Base-by-base conservation (phyloP, 805 yeast species). In the Yamadazyma phyllophila region DNA sequence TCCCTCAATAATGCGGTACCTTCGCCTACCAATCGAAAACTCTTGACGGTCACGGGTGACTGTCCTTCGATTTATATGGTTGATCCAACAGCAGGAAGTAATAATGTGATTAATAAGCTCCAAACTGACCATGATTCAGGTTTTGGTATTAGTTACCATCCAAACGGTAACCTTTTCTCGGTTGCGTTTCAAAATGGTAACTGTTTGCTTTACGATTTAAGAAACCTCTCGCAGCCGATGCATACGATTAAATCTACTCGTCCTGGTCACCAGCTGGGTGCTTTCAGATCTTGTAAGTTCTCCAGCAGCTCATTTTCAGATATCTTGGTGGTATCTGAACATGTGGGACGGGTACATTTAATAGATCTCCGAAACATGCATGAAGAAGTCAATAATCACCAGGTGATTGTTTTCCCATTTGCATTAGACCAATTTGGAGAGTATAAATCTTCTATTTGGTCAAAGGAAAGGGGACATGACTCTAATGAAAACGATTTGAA, bases 111-210 rank as follows among this genome's bases (percentile, higher is more conserved):
- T 15, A 53, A 61, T n/a, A 60, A 60, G 15, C 71, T 81, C 43
- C 73, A 69, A 45, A 82, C 92, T 0, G 62, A 69, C 2, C 82
- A 85, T 46, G 96, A 87, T 54, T 78, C 85, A 38, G 97, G 96
- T 2, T 88, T 90, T 59, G 90, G 96, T 4, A 81, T 88, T 0
- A 78, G 85, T 26, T 90, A 83, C 67, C 83, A 84, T 48, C 77
- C 83, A n/a, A 82, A 88, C 37, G 96, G 92, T 15, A 54, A 73
- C 43, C 74, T 81, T 50, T 85, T 91, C 60, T 82, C 94, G 1
- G 81, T 87, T 0, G 83, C 90, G 17, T 89, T 89, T 61, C 96
- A 91, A 64, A 90, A 87, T 59, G 98, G 98, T 6, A 68, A 80
- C 15, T 82, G 92, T 48, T 71, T 82, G 50, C 66, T 91, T 7